Conservation (phyloP, 805 yeast species). For the Candida insectalens region DNA sequence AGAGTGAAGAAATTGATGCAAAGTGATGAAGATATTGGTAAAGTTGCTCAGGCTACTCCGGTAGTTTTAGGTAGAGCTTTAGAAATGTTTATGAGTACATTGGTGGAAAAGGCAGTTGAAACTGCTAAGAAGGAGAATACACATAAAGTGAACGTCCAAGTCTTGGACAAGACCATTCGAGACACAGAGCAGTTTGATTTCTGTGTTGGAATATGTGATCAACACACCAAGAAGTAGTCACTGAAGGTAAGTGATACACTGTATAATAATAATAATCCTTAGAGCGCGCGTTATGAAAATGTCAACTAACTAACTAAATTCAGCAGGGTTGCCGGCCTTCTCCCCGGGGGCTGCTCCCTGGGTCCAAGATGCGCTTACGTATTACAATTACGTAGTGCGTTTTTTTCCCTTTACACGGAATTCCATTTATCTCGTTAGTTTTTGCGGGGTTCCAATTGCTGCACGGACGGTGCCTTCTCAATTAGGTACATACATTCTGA, state of each 20-base stretch:
- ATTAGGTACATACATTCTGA: too few relatives aligned
- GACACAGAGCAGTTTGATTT: conserved; percentile 90
- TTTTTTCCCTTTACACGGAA: too few relatives aligned
- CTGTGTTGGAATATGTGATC: conserved; percentile 53
- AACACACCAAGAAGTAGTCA: conserved; percentile 8
- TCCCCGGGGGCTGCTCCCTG: too few relatives aligned
- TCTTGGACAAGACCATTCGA: conserved; percentile 75
- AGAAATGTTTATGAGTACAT: conserved; percentile 81
- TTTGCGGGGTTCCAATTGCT: too few relatives aligned
- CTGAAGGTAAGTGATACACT: not conserved
- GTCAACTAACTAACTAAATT: too few relatives aligned
- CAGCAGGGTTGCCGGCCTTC: too few relatives aligned
- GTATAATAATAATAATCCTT: not conserved
- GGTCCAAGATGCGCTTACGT: too few relatives aligned
- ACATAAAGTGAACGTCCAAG: conserved; percentile 73
- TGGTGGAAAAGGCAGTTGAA: conserved; percentile 74
- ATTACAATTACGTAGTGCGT: too few relatives aligned
- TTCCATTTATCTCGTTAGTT: too few relatives aligned
- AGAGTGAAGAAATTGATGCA: conserved; percentile 96
- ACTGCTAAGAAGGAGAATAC: conserved; percentile 70
- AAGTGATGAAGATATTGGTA: conserved; percentile 96
- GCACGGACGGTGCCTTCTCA: too few relatives aligned
- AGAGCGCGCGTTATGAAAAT: not conserved
- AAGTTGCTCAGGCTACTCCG: conserved; percentile 98
- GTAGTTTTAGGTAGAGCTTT: conserved; percentile 94